Percentiles rank a stretch among this genome's conserved stretches.
phyloP scores from a whole-genome alignment of 1,139 yeast genomes.

The Taiozyma sp. region DNA sequence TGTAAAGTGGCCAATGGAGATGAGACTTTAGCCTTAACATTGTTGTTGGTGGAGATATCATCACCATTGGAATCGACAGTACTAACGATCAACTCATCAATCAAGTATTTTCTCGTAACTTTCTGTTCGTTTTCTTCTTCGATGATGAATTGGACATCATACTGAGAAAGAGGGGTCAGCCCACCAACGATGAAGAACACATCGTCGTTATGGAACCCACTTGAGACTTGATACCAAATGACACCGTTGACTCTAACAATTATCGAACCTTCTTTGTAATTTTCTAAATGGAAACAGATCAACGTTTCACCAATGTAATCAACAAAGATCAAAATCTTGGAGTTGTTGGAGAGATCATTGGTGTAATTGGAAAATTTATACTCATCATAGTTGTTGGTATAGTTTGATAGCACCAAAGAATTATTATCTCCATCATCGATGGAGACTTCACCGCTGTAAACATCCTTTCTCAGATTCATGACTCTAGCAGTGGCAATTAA shows the following conservation, averaged over 20 bases:
- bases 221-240: conserved; percentile 52
- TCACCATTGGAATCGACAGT: conserved; percentile 28
- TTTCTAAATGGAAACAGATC: conserved; percentile 40
- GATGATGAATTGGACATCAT: conserved; percentile 56
- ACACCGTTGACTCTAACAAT: conserved; percentile 55
- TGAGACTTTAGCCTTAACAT: conserved; percentile 22
- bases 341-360: conserved; percentile 23
- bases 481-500: conserved; percentile 59
- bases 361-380: conserved; percentile 29
- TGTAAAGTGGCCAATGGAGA: conserved; percentile 58
- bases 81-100: conserved; percentile 41
- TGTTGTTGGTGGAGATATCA: conserved; percentile 13
- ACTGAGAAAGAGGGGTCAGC: conserved; percentile 62
- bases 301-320: conserved; percentile 52
- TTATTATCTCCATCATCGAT: conserved; percentile 22
- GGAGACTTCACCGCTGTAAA: conserved; percentile 34
- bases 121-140: conserved; percentile 26
- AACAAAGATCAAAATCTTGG: conserved; percentile 36
- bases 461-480: conserved; percentile 42
- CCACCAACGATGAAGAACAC: conserved; percentile 53
- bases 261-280: conserved; percentile 33
- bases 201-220: conserved; percentile 37
- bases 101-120: conserved; percentile 31
- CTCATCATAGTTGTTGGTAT: conserved; percentile 34
- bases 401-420: conserved; percentile 24